phyloP scores from a whole-genome alignment of 2,329 filamentous ascomycete species.

The Aspergillus sergii region DNA sequence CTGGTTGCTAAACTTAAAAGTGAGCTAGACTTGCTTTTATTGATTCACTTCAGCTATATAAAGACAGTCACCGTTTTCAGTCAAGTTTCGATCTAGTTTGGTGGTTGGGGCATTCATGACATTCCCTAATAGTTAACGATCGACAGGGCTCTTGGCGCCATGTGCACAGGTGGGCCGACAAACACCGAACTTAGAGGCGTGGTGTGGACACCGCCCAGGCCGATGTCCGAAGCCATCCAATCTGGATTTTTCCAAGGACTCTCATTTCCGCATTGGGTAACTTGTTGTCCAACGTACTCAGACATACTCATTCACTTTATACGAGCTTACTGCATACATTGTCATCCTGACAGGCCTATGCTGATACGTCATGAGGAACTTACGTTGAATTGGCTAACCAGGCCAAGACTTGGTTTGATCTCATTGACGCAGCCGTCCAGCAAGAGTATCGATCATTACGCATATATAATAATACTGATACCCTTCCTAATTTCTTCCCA shows the following conservation, averaged over 20 bases:
- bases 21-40: neutral
- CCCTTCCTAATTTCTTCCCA: neutral
- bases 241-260: neutral
- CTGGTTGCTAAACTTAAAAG: neutral
- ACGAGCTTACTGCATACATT: slow-evolving; percentile 15
- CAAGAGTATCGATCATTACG: neutral
- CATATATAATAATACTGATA: neutral
- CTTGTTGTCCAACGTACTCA: slow-evolving; percentile 5
- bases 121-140: neutral
- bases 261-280: slow-evolving; percentile 7
- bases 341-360: slow-evolving; percentile 1
- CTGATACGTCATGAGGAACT: neutral
- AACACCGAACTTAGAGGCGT: neutral
- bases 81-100: neutral
- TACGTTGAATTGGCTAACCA: neutral
- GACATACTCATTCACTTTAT: neutral
- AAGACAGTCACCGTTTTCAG: neutral
- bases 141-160: neutral
- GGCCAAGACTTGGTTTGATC: neutral
- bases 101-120: slow-evolving; percentile 2
- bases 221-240: slow-evolving; percentile 6
- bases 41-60: neutral
- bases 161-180: neutral
- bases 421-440: neutral
- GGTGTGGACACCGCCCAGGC: neutral